phyloP scores from a whole-genome alignment of 2,329 filamentous ascomycete species.

The Zymoseptoria ardabiliae region DNA sequence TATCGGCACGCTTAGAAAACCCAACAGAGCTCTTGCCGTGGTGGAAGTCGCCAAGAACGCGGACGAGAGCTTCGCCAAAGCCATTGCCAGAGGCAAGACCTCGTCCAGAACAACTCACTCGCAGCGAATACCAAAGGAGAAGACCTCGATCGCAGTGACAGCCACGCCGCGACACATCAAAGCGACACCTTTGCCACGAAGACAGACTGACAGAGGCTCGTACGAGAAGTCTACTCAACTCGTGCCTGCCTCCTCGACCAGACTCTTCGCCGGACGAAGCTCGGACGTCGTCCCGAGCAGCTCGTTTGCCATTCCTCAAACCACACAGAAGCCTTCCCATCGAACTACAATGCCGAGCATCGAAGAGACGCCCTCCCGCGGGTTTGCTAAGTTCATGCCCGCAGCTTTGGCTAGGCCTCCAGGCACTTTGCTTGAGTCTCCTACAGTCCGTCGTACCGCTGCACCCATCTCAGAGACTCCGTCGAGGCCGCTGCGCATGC shows the following conservation, averaged over 20 bases:
- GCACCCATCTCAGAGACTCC: slow-evolving; percentile 12
- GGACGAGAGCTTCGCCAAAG: slow-evolving; percentile 47
- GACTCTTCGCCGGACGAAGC: slow-evolving; percentile 20
- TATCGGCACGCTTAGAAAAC: slow-evolving; percentile 65
- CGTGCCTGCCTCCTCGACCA: slow-evolving; percentile 36
- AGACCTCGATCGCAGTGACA: slow-evolving; percentile 31
- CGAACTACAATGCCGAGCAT: slow-evolving; percentile 12
- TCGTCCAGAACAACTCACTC: slow-evolving; percentile 11
- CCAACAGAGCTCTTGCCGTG: slow-evolving; percentile 63
- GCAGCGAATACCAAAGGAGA: slow-evolving; percentile 24
- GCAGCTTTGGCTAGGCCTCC: slow-evolving; percentile 13
- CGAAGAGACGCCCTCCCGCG: slow-evolving; percentile 38
- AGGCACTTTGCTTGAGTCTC: slow-evolving; percentile 20
- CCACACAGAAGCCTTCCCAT: slow-evolving; percentile 17
- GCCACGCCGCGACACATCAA: slow-evolving; percentile 37
- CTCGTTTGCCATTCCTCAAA: slow-evolving; percentile 26
- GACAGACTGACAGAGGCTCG: slow-evolving; percentile 15
- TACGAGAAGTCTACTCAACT: slow-evolving; percentile 29
- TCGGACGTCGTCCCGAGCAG: slow-evolving; percentile 8
- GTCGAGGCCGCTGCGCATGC: slow-evolving; percentile 12
- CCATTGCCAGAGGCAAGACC: slow-evolving; percentile 17
- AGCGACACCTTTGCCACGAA: slow-evolving; percentile 20
- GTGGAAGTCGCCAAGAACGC: slow-evolving; percentile 60
- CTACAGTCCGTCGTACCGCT: slow-evolving; percentile 11
- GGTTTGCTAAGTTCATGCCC: slow-evolving; percentile 29